Evolutionary conservation across 1,139 yeast species (phyloP).

Genomic region (Blastobotrys illinoisensis): DNA sequence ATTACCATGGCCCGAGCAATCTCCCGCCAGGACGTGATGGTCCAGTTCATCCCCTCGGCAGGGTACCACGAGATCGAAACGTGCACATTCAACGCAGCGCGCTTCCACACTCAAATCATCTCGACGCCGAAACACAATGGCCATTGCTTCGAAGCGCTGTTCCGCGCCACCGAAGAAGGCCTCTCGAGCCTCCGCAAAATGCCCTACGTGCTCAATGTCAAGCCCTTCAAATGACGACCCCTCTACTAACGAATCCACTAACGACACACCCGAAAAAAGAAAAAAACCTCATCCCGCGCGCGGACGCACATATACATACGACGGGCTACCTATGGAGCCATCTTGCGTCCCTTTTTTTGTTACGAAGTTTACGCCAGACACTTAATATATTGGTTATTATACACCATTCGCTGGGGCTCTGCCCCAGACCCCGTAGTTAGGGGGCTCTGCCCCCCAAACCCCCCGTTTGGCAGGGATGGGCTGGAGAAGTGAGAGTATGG

Average conservation of each 20-base stretch:
- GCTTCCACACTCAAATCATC: conserved; percentile 8
- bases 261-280: background rate
- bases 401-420: too few relatives aligned
- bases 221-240: background rate
- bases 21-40: conserved; percentile 5
- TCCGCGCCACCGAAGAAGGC: conserved; percentile 10
- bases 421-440: too few relatives aligned
- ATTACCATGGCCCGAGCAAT: background rate
- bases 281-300: background rate
- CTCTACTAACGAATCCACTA: background rate
- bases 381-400: background rate
- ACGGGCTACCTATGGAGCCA: background rate
- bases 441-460: too few relatives aligned
- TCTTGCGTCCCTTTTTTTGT: background rate
- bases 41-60: conserved; percentile 11
- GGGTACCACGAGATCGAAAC: conserved; percentile 12
- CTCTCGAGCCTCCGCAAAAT: conserved; percentile 6
- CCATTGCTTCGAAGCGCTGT: conserved; percentile 10
- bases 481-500: background rate
- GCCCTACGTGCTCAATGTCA: conserved; percentile 9
- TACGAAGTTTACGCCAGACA: background rate
- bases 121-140: conserved; percentile 11
- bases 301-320: background rate
- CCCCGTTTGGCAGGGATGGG: too few relatives aligned
- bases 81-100: conserved; percentile 7